Conservation (phyloP, 352 stramenopile genomes). For the Phytopythium sindhum region DNA sequence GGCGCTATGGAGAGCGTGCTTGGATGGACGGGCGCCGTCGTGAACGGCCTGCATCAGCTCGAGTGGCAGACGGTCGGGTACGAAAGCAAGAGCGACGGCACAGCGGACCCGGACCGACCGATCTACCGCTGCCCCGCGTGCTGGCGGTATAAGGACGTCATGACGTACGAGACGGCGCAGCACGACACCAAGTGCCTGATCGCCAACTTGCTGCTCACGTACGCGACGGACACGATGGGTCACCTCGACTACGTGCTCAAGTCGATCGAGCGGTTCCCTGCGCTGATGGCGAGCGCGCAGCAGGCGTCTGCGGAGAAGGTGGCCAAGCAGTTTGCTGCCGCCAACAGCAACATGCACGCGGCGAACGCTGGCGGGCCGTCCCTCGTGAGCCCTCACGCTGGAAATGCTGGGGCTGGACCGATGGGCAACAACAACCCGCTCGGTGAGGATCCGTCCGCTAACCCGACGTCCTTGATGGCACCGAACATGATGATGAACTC, state of each 20-base stretch:
- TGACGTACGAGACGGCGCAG: slow-evolving; percentile 80
- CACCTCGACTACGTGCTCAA: slow-evolving; percentile 80
- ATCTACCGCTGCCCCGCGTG: slow-evolving; percentile 83
- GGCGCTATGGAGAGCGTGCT: slow-evolving; percentile 74
- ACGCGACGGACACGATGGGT: slow-evolving; percentile 74
- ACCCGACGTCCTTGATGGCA: slow-evolving; percentile 43
- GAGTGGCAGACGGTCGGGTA: slow-evolving; percentile 83
- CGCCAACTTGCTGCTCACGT: slow-evolving; percentile 75
- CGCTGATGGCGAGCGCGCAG: slow-evolving; percentile 52
- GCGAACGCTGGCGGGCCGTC: slow-evolving; percentile 12
- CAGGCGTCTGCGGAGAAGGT: slow-evolving; percentile 41
- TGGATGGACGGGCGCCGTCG: slow-evolving; percentile 64
- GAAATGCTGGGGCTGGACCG: slow-evolving; percentile 10
- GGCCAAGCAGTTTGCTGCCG: slow-evolving; percentile 27
- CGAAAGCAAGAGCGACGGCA: slow-evolving; percentile 70
- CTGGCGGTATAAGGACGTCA: slow-evolving; percentile 82
- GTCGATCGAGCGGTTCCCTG: slow-evolving; percentile 65
- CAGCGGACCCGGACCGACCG: slow-evolving; percentile 59
- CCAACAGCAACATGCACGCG: slow-evolving; percentile 11
- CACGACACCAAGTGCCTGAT: slow-evolving; percentile 85
- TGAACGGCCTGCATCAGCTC: slow-evolving; percentile 73
- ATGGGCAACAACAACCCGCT: slow-evolving; percentile 23
- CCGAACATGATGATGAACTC: slow-evolving; percentile 73
- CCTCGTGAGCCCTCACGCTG: slow-evolving; percentile 49
- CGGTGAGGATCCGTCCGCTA: slow-evolving; percentile 27